Evolutionary conservation across 345 rosid species (phyloP).

Genomic region (Geranium brycei): DNA sequence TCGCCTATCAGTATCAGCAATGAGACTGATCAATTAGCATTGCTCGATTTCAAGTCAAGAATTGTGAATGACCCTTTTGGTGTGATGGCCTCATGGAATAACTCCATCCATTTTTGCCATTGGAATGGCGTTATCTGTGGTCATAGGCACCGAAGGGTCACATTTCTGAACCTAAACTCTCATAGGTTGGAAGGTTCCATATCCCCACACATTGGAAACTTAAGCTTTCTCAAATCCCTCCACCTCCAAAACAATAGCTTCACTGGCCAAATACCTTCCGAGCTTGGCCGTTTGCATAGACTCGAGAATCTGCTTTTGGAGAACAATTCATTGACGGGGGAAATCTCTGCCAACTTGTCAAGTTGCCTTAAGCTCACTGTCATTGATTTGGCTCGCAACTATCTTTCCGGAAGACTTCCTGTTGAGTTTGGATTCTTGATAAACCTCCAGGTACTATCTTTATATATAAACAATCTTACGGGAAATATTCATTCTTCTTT

Average conservation of each 20-base stretch:
- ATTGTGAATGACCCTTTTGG: slow-evolving; percentile 1
- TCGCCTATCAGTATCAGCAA: background rate
- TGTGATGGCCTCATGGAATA: background rate
- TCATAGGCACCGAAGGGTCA: background rate
- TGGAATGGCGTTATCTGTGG: slow-evolving; percentile 5
- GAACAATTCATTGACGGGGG: background rate
- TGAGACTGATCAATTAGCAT: background rate
- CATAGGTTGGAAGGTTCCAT: background rate
- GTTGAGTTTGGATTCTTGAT: slow-evolving; percentile 5
- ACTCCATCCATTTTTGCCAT: background rate
- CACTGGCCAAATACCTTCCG: background rate
- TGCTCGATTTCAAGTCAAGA: slow-evolving; percentile 2
- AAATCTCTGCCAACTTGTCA: slow-evolving; percentile 3
- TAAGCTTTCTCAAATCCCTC: background rate
- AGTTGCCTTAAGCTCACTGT: background rate
- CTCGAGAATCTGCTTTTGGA: background rate
- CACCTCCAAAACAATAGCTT: background rate
- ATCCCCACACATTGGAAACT: slow-evolving; percentile 7
- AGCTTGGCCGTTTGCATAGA: background rate
- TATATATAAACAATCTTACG: slow-evolving; percentile 6
- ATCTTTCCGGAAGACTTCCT: slow-evolving; percentile 11
- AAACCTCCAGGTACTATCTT: background rate
- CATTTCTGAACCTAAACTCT: background rate
- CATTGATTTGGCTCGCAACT: background rate
- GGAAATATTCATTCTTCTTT: slow-evolving; percentile 18